Conservation (phyloP, 1,284 basidiomycete genomes). For the Neotropicomus parvogracilis region DNA sequence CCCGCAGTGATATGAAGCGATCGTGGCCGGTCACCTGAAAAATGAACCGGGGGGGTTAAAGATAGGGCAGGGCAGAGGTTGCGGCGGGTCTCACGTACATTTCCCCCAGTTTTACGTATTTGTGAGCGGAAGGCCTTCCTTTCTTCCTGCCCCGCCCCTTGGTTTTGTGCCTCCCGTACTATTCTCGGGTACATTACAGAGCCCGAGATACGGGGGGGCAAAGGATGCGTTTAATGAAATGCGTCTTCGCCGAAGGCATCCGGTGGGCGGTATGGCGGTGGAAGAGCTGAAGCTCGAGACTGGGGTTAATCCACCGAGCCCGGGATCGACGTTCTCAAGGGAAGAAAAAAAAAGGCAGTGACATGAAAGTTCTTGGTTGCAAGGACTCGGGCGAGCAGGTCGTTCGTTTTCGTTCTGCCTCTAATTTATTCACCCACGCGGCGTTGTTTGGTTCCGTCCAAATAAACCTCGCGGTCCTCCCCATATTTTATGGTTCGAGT, state of each 20-base stretch:
- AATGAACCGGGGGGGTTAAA: neutral
- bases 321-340: slow-evolving; percentile 18
- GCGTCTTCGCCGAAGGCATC: neutral
- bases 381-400: slow-evolving; percentile 4
- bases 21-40: slow-evolving; percentile 1
- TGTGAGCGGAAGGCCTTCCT: slow-evolving; percentile 6
- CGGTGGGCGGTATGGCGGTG: neutral
- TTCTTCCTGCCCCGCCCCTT: slow-evolving; percentile 1
- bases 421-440: slow-evolving; percentile 16
- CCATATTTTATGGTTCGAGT: too few species aligned
- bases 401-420: neutral
- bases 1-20: slow-evolving; percentile 10
- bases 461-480: slow-evolving; percentile 5
- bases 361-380: slow-evolving; percentile 21
- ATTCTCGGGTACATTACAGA: neutral
- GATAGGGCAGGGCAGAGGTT: neutral
- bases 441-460: slow-evolving; percentile 22
- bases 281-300: neutral
- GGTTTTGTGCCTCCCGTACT: neutral
- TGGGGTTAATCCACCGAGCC: slow-evolving; percentile 9
- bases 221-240: neutral
- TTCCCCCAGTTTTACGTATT: slow-evolving; percentile 21
- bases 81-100: slow-evolving; percentile 8
- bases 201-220: neutral
- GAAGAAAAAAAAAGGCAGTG: neutral